phyloP scores from a whole-genome alignment of 805 yeast genomes.

The Lipomyces yamadae region DNA sequence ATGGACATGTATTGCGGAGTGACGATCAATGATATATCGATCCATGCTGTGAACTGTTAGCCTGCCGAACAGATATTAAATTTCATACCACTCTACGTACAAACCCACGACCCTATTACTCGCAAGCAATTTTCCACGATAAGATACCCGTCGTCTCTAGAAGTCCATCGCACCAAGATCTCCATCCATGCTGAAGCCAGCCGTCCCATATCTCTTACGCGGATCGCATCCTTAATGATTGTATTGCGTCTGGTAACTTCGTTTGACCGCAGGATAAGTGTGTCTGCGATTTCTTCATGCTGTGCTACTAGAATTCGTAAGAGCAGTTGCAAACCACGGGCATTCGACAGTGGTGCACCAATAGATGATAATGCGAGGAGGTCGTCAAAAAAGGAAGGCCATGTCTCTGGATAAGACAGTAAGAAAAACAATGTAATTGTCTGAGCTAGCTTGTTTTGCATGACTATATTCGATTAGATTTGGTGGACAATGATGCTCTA shows the following conservation, averaged over 20 bases:
- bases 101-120: conserved; percentile 81
- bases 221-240: conserved; percentile 76
- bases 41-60: conserved; percentile 61
- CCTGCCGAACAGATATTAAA: not conserved
- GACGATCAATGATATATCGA: conserved; percentile 76
- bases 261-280: conserved; percentile 68
- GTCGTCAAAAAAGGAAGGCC: conserved; percentile 60
- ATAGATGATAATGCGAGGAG: conserved; percentile 49
- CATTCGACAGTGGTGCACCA: conserved; percentile 45
- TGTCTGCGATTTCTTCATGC: conserved; percentile 94
- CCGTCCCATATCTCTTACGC: conserved; percentile 72
- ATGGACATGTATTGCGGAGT: conserved; percentile 60
- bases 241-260: conserved; percentile 68
- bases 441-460: conserved; percentile 59
- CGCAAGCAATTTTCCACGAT: conserved; percentile 63
- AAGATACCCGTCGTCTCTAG: conserved; percentile 45
- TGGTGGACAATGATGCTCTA: conserved; percentile 13
- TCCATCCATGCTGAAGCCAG: conserved; percentile 72
- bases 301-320: conserved; percentile 72
- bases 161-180: conserved; percentile 51
- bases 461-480: conserved; percentile 21
- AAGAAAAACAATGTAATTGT: conserved; percentile 59
- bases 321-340: conserved; percentile 68
- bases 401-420: conserved; percentile 53
- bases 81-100: conserved; percentile 10